These are phyloP conservation scores for Trifolium subterraneum DNA, from an alignment of 306 rosid genomes.

Conservation along the genomic window DNA sequence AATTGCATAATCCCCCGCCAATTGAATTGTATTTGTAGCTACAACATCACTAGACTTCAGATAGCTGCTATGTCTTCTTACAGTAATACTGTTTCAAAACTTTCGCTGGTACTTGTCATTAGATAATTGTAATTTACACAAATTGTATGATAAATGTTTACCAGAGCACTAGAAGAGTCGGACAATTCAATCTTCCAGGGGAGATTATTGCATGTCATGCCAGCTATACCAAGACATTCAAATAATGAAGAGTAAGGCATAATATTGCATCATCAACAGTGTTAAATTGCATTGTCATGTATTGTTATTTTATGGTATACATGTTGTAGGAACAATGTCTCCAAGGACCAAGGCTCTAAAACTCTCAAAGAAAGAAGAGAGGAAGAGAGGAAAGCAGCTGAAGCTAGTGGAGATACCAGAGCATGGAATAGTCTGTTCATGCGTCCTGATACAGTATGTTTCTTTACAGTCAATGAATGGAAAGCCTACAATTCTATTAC, in stretches of 20 bases:
- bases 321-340: conserved; percentile 55
- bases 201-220: conserved; percentile 90
- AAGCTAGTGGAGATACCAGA: conserved; percentile 89
- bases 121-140: conserved; percentile 3
- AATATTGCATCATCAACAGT: conserved; percentile 3
- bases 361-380: conserved; percentile 72
- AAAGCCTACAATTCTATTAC: neutral
- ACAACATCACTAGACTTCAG: neutral
- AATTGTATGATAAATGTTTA: conserved; percentile 30
- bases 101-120: conserved; percentile 25
- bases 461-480: conserved; percentile 36
- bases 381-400: conserved; percentile 80
- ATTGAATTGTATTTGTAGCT: conserved; percentile 20
- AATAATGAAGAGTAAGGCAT: conserved; percentile 66
- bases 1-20: neutral
- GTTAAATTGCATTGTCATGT: neutral
- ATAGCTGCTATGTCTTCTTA: neutral
- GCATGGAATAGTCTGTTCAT: conserved; percentile 96
- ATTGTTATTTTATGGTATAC: conserved; percentile 39
- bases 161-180: conserved; percentile 75
- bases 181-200: conserved; percentile 90
- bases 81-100: neutral
- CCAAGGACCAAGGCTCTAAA: conserved; percentile 56
- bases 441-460: conserved; percentile 88
- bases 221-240: conserved; percentile 63